A percentile compares a stretch with the other conserved stretches of the same genome.
Evolutionary conservation across 2,329 filamentous ascomycete genomes (phyloP).

Genomic region (Neophaeococcomyces mojaviensis): DNA sequence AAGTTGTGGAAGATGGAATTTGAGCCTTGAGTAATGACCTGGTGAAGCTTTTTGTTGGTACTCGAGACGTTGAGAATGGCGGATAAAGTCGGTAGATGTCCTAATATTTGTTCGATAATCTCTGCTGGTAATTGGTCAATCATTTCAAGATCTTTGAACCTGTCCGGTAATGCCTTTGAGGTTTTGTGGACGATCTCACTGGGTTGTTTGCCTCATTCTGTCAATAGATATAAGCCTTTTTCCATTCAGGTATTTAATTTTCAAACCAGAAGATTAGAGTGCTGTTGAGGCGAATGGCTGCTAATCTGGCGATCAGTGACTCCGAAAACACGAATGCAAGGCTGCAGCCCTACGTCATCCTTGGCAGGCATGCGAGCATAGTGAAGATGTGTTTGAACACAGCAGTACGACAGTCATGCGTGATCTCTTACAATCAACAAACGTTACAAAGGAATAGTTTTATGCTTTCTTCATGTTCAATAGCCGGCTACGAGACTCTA

Average conservation of each 20-base stretch:
- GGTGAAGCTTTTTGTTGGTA: conserved; percentile 40
- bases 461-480: too few relatives aligned
- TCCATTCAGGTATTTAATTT: too few relatives aligned
- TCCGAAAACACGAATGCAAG: too few relatives aligned
- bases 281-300: too few relatives aligned
- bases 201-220: too few relatives aligned
- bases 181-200: too few relatives aligned
- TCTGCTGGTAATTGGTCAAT: conserved; percentile 31
- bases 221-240: too few relatives aligned
- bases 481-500: too few relatives aligned
- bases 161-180: too few relatives aligned
- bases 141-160: background rate
- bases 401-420: background rate
- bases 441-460: too few relatives aligned
- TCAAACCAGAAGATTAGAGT: too few relatives aligned
- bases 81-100: conserved; percentile 38
- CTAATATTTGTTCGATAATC: conserved; percentile 36
- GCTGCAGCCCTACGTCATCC: background rate
- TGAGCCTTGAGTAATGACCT: conserved; percentile 40
- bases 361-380: conserved; percentile 14
- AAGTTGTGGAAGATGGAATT: conserved; percentile 43
- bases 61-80: conserved; percentile 38
- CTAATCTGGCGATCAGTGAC: too few relatives aligned
- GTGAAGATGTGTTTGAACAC: background rate
- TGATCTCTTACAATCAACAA: background rate